Evolutionary conservation across 352 stramenopile species (phyloP).

Genomic region (Phytophthora multivora): DNA sequence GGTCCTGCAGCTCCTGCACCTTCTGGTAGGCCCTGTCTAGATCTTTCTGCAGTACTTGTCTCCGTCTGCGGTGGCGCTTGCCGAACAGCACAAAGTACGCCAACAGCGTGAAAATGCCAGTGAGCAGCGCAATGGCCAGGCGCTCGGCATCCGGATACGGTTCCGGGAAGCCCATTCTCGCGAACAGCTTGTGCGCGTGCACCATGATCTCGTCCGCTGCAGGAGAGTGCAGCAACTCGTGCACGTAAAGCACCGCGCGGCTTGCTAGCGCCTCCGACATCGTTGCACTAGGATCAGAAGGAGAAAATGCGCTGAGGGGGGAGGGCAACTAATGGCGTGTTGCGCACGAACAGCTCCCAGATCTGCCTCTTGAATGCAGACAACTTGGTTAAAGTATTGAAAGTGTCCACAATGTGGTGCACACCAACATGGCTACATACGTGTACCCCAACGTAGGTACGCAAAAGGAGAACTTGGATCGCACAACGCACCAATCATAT

Average conservation of each 20-base stretch:
- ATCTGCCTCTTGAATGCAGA: background rate
- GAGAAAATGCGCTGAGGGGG: background rate
- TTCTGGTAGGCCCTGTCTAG: slow-evolving; percentile 80
- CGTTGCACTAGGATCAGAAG: slow-evolving; percentile 22
- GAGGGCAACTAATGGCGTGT: background rate
- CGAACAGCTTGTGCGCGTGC: slow-evolving; percentile 72
- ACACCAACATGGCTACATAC: slow-evolving; percentile 12
- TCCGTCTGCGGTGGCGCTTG: slow-evolving; percentile 78
- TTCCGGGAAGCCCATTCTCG: slow-evolving; percentile 72
- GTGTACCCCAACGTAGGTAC: slow-evolving; percentile 9
- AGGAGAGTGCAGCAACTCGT: slow-evolving; percentile 82
- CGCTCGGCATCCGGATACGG: slow-evolving; percentile 88
- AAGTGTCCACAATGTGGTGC: background rate
- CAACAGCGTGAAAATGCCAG: slow-evolving; percentile 80
- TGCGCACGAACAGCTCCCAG: background rate
- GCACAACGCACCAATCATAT: slow-evolving; percentile 20
- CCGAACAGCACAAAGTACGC: slow-evolving; percentile 90
- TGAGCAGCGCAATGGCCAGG: slow-evolving; percentile 80
- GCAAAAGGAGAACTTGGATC: background rate
- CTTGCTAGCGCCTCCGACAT: slow-evolving; percentile 65
- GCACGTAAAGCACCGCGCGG: slow-evolving; percentile 71
- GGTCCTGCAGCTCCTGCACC: slow-evolving; percentile 85
- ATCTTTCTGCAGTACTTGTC: slow-evolving; percentile 72
- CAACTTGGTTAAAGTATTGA: slow-evolving; percentile 11
- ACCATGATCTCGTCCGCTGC: slow-evolving; percentile 70